Percentiles rank a stretch among this genome's conserved stretches.
Evolutionary conservation across 1,139 yeast species (phyloP).

Genomic region (Zygosaccharomyces sapae): DNA sequence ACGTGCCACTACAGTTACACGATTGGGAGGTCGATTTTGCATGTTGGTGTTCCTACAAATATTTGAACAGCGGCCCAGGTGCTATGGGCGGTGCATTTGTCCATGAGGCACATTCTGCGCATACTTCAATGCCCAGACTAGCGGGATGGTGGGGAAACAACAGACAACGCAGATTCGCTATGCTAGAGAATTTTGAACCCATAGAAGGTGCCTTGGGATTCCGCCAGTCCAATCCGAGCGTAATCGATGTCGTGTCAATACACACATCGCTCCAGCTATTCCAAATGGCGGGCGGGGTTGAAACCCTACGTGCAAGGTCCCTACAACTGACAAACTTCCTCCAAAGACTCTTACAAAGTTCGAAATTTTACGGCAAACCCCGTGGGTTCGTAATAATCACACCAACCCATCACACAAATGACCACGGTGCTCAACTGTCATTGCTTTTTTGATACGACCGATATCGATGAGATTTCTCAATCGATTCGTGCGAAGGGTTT

Average conservation of each 20-base stretch:
- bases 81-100: constrained; percentile 82
- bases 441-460: constrained; percentile 53
- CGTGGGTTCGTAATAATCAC: constrained; percentile 55
- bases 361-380: constrained; percentile 45
- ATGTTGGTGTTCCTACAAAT: constrained; percentile 90
- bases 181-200: constrained; percentile 77
- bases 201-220: constrained; percentile 79
- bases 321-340: constrained; percentile 55
- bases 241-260: constrained; percentile 71
- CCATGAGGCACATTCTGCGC: constrained; percentile 45
- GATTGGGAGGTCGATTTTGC: constrained; percentile 93
- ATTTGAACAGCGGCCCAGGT: constrained; percentile 90
- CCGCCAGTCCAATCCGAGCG: constrained; percentile 91
- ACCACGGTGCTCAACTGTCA: constrained; percentile 82
- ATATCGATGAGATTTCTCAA: constrained; percentile 34
- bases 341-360: constrained; percentile 43
- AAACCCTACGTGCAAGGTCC: constrained; percentile 52
- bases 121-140: constrained; percentile 55
- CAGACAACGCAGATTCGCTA: constrained; percentile 61
- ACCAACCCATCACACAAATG: constrained; percentile 56
- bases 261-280: constrained; percentile 63
- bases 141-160: constrained; percentile 99
- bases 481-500: constrained; percentile 52
- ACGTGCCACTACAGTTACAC: constrained; percentile 69
- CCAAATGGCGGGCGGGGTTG: constrained; percentile 60